Evolutionary conservation across 2,329 filamentous ascomycete species (phyloP).

Genomic region (Phialemoniopsis sp.): DNA sequence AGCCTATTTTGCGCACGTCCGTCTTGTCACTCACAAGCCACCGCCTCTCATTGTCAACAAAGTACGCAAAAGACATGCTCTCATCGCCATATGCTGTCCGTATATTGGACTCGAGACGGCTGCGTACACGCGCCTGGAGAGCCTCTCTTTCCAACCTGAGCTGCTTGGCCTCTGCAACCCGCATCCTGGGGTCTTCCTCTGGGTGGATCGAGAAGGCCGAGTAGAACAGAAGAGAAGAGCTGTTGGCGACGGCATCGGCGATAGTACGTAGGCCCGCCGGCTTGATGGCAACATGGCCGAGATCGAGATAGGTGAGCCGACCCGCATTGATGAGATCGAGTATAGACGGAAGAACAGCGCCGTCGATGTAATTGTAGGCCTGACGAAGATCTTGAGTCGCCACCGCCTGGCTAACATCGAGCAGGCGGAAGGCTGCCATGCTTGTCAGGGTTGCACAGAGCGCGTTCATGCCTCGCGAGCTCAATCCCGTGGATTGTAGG

Average conservation of each 20-base stretch:
- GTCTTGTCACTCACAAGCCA: constrained; percentile 32
- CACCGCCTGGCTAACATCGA: constrained; percentile 42
- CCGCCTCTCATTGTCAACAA: constrained; percentile 29
- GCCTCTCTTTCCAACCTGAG: neutral
- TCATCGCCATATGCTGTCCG: constrained; percentile 20
- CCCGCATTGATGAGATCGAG: constrained; percentile 19
- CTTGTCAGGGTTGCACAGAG: constrained; percentile 29
- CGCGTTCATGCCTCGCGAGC: constrained; percentile 28
- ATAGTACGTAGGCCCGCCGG: constrained; percentile 20
- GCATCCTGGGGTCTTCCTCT: constrained; percentile 2
- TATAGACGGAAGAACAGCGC: constrained; percentile 26
- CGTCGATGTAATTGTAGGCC: constrained; percentile 43
- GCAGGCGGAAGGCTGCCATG: constrained; percentile 26
- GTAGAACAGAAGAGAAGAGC: constrained; percentile 29
- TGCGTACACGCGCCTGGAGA: neutral
- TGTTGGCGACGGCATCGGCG: constrained; percentile 20
- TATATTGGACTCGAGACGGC: constrained; percentile 23
- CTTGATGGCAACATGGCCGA: constrained; percentile 30
- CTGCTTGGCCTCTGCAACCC: too few species aligned
- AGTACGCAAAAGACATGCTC: constrained; percentile 20
- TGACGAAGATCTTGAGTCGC: constrained; percentile 38
- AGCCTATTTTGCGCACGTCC: constrained; percentile 37
- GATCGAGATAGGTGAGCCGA: constrained; percentile 33
- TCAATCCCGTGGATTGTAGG: constrained; percentile 38
- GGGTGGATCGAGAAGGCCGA: constrained; percentile 25